These are phyloP conservation scores for Podosphaera leucotricha DNA, from an alignment of 2,329 filamentous ascomycete genomes.

Conservation along the genomic window DNA sequence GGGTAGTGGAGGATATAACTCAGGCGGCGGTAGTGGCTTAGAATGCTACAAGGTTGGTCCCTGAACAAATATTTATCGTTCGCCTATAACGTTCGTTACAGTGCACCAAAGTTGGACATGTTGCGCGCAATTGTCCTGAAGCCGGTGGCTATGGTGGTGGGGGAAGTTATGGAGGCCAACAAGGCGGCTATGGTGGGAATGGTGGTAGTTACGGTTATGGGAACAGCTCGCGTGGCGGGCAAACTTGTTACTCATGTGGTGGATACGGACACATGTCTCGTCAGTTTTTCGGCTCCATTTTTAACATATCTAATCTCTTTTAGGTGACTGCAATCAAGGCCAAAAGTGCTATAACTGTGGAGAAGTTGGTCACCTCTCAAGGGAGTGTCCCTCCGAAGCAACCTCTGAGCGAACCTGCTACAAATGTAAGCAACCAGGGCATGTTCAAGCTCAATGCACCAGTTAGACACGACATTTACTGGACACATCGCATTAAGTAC, in stretches of 20 bases:
- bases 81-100: constrained; percentile 12
- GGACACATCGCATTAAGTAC: not conserved
- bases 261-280: constrained; percentile 93
- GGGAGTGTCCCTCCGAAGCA: constrained; percentile 87
- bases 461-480: constrained; percentile 30
- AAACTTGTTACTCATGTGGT: constrained; percentile 97
- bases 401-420: constrained; percentile 92
- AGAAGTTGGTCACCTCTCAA: constrained; percentile 56
- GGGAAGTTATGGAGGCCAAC: too few species aligned
- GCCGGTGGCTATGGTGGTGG: constrained; percentile 23
- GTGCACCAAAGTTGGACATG: constrained; percentile 91
- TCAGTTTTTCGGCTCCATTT: constrained; percentile 17
- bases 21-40: constrained; percentile 21
- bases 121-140: constrained; percentile 73
- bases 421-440: constrained; percentile 51
- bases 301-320: constrained; percentile 1
- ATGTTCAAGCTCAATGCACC: constrained; percentile 76
- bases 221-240: constrained; percentile 28
- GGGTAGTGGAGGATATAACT: constrained; percentile 7
- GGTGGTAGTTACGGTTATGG: too few species aligned
- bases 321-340: constrained; percentile 83
- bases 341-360: constrained; percentile 99
- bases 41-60: constrained; percentile 61
- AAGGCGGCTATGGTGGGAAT: too few species aligned
- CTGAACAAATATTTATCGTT: not conserved